Evolutionary conservation across 2,329 filamentous ascomycete species (phyloP).

Genomic region (Neoascochyta sp.): DNA sequence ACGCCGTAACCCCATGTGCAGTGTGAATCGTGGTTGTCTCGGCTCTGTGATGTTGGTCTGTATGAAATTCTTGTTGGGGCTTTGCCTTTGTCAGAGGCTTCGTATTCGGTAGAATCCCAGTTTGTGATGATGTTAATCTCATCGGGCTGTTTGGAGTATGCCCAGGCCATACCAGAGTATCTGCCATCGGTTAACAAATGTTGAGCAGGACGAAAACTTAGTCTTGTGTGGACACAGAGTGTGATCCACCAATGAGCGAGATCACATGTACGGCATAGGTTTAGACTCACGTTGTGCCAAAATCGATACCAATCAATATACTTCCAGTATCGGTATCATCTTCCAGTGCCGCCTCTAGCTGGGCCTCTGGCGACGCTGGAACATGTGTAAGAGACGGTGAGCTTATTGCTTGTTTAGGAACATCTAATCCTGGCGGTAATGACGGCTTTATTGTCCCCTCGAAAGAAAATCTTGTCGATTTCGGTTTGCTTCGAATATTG

Average conservation of each 20-base stretch:
- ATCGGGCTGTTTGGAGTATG: slow-evolving; percentile 4
- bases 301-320: slow-evolving; percentile 26
- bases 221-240: no score
- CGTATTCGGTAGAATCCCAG: slow-evolving; percentile 6
- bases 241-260: background rate
- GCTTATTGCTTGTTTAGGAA: background rate
- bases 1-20: slow-evolving; percentile 7
- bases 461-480: no score
- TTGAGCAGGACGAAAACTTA: no score
- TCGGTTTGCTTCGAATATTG: no score
- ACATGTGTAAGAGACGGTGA: background rate
- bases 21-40: no score
- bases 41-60: slow-evolving; percentile 1
- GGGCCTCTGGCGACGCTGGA: background rate
- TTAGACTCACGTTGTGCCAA: slow-evolving; percentile 28
- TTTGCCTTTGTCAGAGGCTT: slow-evolving; percentile 6
- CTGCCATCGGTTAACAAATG: slow-evolving; percentile 9
- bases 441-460: background rate
- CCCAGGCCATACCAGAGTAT: slow-evolving; percentile 30
- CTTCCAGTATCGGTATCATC: background rate
- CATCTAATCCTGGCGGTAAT: background rate
- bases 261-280: background rate
- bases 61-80: slow-evolving; percentile 12
- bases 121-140: slow-evolving; percentile 10
- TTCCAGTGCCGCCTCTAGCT: background rate